These are phyloP conservation scores for Fusarium annulatum DNA, from an alignment of 2,329 filamentous ascomycete species.

Conservation along the genomic window DNA sequence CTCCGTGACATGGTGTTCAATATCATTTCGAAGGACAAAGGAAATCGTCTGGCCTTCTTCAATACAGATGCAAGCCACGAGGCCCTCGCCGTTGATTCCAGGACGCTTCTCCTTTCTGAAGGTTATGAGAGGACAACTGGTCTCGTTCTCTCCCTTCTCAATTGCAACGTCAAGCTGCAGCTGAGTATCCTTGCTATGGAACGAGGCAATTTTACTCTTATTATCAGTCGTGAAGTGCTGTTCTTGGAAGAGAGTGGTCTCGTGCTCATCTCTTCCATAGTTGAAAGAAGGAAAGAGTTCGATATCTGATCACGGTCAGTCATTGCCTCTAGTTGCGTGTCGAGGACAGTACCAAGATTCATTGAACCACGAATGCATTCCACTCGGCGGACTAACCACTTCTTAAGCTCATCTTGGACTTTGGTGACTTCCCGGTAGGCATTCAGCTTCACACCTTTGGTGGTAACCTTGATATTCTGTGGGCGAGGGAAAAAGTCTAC, in stretches of 20 bases:
- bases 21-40: constrained; percentile 74
- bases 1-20: constrained; percentile 66
- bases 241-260: constrained; percentile 64
- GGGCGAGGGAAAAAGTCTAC: constrained; percentile 82
- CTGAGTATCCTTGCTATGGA: constrained; percentile 67
- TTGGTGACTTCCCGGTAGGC: constrained; percentile 64
- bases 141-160: constrained; percentile 61
- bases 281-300: constrained; percentile 80
- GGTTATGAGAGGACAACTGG: constrained; percentile 60
- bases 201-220: constrained; percentile 70
- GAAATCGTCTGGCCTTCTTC: constrained; percentile 75
- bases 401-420: constrained; percentile 72
- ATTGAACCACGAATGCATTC: constrained; percentile 77
- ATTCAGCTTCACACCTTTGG: constrained; percentile 59
- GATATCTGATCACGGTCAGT: constrained; percentile 59
- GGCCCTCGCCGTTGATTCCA: constrained; percentile 69
- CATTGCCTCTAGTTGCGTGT: neutral
- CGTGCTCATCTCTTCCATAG: constrained; percentile 73
- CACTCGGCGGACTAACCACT: constrained; percentile 76
- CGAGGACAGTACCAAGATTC: constrained; percentile 60
- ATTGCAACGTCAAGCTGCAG: constrained; percentile 76
- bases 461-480: constrained; percentile 65
- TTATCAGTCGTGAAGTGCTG: constrained; percentile 52
- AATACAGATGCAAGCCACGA: constrained; percentile 69
- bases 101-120: constrained; percentile 66